Evolutionary conservation across 1,284 basidiomycete genomes (phyloP), one percentile per base, ranked within the genome.

Genomic region (Ceratobasidium sp.): DNA sequence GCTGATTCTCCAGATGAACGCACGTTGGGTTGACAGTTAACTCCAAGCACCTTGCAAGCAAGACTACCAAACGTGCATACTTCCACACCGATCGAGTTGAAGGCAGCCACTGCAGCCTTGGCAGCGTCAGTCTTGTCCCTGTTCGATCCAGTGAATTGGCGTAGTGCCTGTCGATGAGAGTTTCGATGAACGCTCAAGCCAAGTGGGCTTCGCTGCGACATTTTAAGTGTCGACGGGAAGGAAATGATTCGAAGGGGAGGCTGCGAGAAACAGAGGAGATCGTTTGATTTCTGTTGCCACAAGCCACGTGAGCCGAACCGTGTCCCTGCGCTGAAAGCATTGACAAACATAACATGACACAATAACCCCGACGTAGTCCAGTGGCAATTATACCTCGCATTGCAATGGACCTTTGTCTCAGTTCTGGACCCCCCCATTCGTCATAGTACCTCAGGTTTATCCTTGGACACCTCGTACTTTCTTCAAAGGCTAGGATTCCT

Each of bases 1-100:
- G 5, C 46, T 27, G 19, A n/a, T n/a, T n/a, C n/a, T n/a, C 51
- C 11, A 27, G 11, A 29, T 63, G 43, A 24, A 63, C 61, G 5
- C 27, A 46, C 61, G 19, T 63, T 41, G 16, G 61, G 63, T n/a
- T 51, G n/a, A n/a, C 63, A 51, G 19, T 22, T 24, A 4, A 51
- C 48, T 65, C 63, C 63, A 51, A 49, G n/a, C 46, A 65, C 19
- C n/a, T 65, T 65, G 37, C 46, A 51, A 14, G 29, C 63, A 37
- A 65, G 48, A 34, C 63, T 51, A 16, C 63, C 63, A 51, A 65
- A 65, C 24, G 48, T 31, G 31, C 46, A 65, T 29, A 46, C 19
- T 7, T 34, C 13, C 11, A 65, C 13, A 37, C 22, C 27, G n/a
- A 19, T 16, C 22, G 24, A n/a, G 14, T 22, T 14, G n/a, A 49